phyloP scores from a whole-genome alignment of 352 stramenopile genomes.

The Globisporangium nagaii region DNA sequence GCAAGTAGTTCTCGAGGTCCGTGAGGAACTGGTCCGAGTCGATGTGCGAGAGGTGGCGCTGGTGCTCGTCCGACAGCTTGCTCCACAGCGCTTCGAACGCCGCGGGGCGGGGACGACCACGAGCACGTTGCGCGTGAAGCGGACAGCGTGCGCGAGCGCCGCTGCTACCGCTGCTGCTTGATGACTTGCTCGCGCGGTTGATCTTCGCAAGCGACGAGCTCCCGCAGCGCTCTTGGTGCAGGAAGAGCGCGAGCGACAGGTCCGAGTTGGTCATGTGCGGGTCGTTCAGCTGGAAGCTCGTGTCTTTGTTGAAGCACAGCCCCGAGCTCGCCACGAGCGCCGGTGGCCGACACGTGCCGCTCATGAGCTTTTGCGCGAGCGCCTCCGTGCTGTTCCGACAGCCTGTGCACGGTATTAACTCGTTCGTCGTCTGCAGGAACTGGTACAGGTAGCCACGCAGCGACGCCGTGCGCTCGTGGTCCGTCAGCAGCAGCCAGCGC shows the following conservation, averaged over 20 bases:
- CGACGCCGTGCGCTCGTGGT: slow-evolving; percentile 62
- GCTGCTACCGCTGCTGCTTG: slow-evolving; percentile 15
- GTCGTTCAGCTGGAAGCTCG: slow-evolving; percentile 61
- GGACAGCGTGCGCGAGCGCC: slow-evolving; percentile 56
- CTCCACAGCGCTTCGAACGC: slow-evolving; percentile 77
- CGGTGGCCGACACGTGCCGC: slow-evolving; percentile 25
- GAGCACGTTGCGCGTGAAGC: slow-evolving; percentile 72
- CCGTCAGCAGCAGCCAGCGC: slow-evolving; percentile 77
- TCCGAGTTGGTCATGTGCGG: slow-evolving; percentile 63
- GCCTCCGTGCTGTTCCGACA: slow-evolving; percentile 76
- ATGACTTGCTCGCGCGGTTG: slow-evolving; percentile 20
- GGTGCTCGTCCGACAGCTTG: slow-evolving; percentile 72
- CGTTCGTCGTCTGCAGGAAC: slow-evolving; percentile 66
- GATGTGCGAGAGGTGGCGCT: slow-evolving; percentile 78
- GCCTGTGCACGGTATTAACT: slow-evolving; percentile 68
- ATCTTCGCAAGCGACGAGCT: slow-evolving; percentile 51
- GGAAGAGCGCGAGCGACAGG: slow-evolving; percentile 63
- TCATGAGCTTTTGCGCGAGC: slow-evolving; percentile 67
- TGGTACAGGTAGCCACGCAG: slow-evolving; percentile 57
- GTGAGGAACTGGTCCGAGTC: slow-evolving; percentile 86
- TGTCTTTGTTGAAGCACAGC: slow-evolving; percentile 50
- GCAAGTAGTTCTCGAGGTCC: slow-evolving; percentile 79
- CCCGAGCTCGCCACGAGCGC: slow-evolving; percentile 47
- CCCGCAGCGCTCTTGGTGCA: slow-evolving; percentile 71
- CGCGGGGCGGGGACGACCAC: slow-evolving; percentile 59